These are phyloP conservation scores for Chaetoceros tenuissimus DNA, from an alignment of 108 stramenopile species.

Conservation along the genomic window DNA sequence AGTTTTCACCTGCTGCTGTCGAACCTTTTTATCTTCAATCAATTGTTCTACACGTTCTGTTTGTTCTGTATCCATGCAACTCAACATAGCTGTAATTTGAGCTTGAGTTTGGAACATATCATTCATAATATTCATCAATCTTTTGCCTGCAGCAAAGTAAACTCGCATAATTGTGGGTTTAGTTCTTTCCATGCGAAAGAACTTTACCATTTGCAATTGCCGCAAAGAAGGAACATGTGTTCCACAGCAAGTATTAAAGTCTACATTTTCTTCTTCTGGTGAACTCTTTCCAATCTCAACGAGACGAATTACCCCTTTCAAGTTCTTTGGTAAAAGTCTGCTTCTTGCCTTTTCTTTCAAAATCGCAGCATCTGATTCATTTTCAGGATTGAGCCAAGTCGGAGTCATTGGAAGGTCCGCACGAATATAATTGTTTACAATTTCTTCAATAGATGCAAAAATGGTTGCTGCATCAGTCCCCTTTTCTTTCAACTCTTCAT, in stretches of 20 bases:
- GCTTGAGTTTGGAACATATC: not conserved
- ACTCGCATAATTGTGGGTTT: not conserved
- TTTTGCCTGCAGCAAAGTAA: conserved; percentile 7
- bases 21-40: not conserved
- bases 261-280: conserved; percentile 6
- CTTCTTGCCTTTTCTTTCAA: not conserved
- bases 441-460: conserved; percentile 17
- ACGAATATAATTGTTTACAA: conserved; percentile 9
- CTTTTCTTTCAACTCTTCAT: not conserved
- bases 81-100: too few species aligned
- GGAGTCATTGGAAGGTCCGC: conserved; percentile 3
- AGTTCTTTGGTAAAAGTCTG: conserved; percentile 1
- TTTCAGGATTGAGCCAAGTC: not conserved
- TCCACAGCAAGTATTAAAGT: conserved; percentile 21
- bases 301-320: conserved; percentile 11
- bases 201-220: conserved; percentile 15
- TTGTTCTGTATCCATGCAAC: not conserved
- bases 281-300: conserved; percentile 17
- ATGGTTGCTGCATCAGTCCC: not conserved
- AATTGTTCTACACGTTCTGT: not conserved
- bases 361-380: too few species aligned
- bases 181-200: conserved; percentile 8
- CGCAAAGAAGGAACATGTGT: conserved; percentile 11
- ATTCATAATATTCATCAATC: conserved; percentile 2
- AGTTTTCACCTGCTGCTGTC: not conserved